Evolutionary conservation across 2,329 filamentous ascomycete genomes (phyloP), one percentile per base, ranked within the genome.

Genomic region (Hysterium pulicare): DNA sequence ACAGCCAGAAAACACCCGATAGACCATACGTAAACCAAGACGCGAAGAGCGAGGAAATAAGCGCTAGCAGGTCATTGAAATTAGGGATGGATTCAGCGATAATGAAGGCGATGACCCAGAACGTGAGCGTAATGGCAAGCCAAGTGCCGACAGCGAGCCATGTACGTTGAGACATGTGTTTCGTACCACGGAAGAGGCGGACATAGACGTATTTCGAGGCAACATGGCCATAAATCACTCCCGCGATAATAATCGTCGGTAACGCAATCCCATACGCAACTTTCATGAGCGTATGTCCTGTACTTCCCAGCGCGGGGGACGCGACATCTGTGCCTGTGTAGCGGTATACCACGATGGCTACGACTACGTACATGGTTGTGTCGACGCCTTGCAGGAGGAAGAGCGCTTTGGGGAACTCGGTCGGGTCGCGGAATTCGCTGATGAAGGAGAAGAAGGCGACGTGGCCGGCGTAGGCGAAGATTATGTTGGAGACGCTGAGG

Each of bases 231-330:
- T 84, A 82, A 48, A 87, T 84, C 5, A 86, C 82, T 44, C 82
- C 84, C 0, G 83, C 81, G 37, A 87, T 79, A 36, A 87, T 70
- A 46, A 86, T 86, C 17, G 84, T 86, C 26, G 82, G 82, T 8
- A 83, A 71, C 1, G 83, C 83, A 43, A 86, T 71, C 13, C 81
- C 82, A 66, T 81, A 87, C n/a, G 84, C 83, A 8, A 83, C 68
- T 57, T 85, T 84, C 23, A 77, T 72, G 33, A 86, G 68, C 0
- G 74, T 55, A 5, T 74, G 71, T 4, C 82, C 76, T 0, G 82
- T 83, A 8, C 81, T 78, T 2, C 49, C 46, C 2, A 87, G 71
- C 0, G 84, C 83, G 0, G 84, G 84, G 3, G 78, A 82, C 1
- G 73, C 70, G 4, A 87, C 83, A 16, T 71, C 62, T 1, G 69